Evolutionary conservation across 352 stramenopile genomes (phyloP).

Genomic region (Thraustotheca clavata): DNA sequence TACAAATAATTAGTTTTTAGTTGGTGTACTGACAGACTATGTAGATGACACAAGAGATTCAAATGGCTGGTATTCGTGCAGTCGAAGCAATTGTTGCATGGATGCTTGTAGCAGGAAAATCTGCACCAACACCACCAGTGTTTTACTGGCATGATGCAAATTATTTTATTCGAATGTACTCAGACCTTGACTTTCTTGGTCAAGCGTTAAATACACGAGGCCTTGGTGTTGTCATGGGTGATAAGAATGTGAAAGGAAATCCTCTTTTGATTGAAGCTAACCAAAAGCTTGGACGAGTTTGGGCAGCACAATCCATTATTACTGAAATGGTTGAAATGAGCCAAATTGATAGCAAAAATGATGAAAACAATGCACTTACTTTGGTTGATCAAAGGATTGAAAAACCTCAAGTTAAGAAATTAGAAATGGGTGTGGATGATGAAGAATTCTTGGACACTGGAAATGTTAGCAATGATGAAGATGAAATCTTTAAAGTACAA

Average conservation of each 20-base stretch:
- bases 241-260: neutral
- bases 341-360: neutral
- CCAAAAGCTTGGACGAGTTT: slow-evolving; percentile 13
- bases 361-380: neutral
- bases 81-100: slow-evolving; percentile 20
- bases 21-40: neutral
- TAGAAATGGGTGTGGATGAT: neutral
- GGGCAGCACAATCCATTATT: slow-evolving; percentile 11
- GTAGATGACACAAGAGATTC: slow-evolving; percentile 9
- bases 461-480: neutral
- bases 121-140: neutral
- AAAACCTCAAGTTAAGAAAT: neutral
- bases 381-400: neutral
- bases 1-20: neutral
- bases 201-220: neutral
- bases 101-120: slow-evolving; percentile 6
- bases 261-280: slow-evolving; percentile 12
- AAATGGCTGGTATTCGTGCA: slow-evolving; percentile 18
- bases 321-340: slow-evolving; percentile 15
- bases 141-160: slow-evolving; percentile 9
- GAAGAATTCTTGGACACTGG: neutral
- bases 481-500: neutral
- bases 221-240: neutral
- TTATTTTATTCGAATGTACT: slow-evolving; percentile 19
- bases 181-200: slow-evolving; percentile 9